Conservation (phyloP, 139 green algal species). For the Chlorella ohadii region DNA sequence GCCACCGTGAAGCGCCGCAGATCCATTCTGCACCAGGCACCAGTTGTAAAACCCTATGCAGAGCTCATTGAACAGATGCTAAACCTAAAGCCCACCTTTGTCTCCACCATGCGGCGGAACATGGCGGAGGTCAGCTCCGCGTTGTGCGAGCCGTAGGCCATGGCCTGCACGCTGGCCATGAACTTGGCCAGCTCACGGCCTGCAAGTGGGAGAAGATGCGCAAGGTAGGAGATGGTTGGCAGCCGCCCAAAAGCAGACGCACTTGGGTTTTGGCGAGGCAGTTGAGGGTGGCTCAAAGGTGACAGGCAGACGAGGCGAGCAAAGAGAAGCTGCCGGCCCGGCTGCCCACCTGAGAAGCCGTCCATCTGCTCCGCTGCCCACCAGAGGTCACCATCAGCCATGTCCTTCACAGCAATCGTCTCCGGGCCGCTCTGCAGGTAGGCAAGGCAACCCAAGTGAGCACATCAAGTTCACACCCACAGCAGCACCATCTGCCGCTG, state of each 20-base stretch:
- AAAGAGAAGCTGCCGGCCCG: background rate
- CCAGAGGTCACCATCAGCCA: slow-evolving; percentile 59
- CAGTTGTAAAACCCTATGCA: too few species aligned
- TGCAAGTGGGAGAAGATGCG: slow-evolving; percentile 40
- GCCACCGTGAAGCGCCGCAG: too few species aligned
- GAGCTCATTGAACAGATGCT: too few species aligned
- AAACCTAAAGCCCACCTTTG: background rate
- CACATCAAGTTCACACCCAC: too few species aligned
- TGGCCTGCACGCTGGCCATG: slow-evolving; percentile 88
- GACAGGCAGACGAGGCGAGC: too few species aligned
- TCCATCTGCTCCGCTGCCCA: slow-evolving; percentile 78
- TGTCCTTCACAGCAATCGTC: slow-evolving; percentile 59
- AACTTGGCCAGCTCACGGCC: slow-evolving; percentile 96
- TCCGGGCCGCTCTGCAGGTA: slow-evolving; percentile 45
- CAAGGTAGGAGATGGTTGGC: too few species aligned
- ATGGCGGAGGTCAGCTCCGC: slow-evolving; percentile 76
- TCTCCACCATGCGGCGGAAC: slow-evolving; percentile 49
- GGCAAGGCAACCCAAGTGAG: too few species aligned
- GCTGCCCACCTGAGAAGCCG: slow-evolving; percentile 86
- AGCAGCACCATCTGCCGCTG: too few species aligned
- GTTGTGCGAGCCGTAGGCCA: slow-evolving; percentile 86
- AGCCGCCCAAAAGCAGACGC: too few species aligned
- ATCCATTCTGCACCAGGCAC: too few species aligned
- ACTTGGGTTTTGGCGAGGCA: too few species aligned
- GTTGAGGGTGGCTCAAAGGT: too few species aligned